These are phyloP conservation scores for Exophiala bonariae DNA, from an alignment of 2,329 filamentous ascomycete species.

Conservation along the genomic window DNA sequence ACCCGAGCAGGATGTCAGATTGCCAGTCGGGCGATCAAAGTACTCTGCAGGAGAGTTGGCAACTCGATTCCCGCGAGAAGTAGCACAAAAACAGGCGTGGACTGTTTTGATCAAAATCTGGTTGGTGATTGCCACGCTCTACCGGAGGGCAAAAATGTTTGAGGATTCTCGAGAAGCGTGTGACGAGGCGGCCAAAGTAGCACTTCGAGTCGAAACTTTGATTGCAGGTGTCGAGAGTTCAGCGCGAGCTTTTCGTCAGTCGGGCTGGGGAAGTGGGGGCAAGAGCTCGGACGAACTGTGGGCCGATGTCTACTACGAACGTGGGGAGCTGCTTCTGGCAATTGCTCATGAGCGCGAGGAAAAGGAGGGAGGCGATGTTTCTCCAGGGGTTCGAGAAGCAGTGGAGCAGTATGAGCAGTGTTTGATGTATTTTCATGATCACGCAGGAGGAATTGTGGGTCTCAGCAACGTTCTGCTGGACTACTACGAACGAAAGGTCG, in stretches of 20 bases:
- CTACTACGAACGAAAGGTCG: constrained; percentile 64
- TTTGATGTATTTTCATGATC: constrained; percentile 75
- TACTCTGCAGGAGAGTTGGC: constrained; percentile 30
- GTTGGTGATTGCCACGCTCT: constrained; percentile 86
- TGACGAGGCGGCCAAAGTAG: constrained; percentile 76
- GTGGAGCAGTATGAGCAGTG: constrained; percentile 79
- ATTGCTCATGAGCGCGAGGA: constrained; percentile 45
- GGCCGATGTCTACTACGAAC: constrained; percentile 80
- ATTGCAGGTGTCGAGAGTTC: constrained; percentile 63
- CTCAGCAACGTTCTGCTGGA: constrained; percentile 84
- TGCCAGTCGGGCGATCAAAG: constrained; percentile 35
- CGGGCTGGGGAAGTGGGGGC: constrained; percentile 70
- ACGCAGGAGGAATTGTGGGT: constrained; percentile 76
- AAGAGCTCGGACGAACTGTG: constrained; percentile 82
- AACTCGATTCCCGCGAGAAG: constrained; percentile 51
- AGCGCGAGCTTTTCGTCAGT: constrained; percentile 60
- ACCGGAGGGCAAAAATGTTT: constrained; percentile 75
- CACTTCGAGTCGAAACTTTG: constrained; percentile 69
- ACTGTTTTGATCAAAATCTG: constrained; percentile 74
- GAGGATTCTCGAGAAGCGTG: constrained; percentile 80
- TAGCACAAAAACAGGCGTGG: constrained; percentile 57
- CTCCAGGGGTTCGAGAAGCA: constrained; percentile 60
- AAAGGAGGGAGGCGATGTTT: constrained; percentile 17
- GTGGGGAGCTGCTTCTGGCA: constrained; percentile 66
- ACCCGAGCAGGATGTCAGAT: constrained; percentile 40